Conservation (phyloP, 345 rosid genomes). For the Nasturtium officinale region DNA sequence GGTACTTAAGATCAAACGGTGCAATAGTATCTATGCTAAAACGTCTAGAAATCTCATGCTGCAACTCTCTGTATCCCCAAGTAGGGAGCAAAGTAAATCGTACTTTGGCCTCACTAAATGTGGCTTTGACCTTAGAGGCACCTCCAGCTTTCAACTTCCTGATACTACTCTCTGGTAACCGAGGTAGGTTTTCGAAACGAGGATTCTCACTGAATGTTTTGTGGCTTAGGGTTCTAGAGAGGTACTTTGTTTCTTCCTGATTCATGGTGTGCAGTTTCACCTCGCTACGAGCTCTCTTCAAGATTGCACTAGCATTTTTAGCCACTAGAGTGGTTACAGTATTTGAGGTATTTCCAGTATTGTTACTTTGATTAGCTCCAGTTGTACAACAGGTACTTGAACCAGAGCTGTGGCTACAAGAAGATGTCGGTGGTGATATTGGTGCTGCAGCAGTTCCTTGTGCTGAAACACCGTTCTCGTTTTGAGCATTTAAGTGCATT, state of each 20-base stretch:
- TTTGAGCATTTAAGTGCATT: constrained; percentile 43
- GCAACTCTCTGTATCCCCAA: constrained; percentile 57
- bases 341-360: constrained; percentile 37
- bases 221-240: constrained; percentile 69
- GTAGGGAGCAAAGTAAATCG: constrained; percentile 60
- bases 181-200: constrained; percentile 41
- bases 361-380: constrained; percentile 55
- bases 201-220: constrained; percentile 53
- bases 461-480: constrained; percentile 49
- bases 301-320: constrained; percentile 47
- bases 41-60: constrained; percentile 61
- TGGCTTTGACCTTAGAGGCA: constrained; percentile 61
- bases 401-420: constrained; percentile 81
- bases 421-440: constrained; percentile 66
- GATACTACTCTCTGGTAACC: constrained; percentile 41
- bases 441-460: constrained; percentile 52
- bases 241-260: constrained; percentile 55
- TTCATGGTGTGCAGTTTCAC: constrained; percentile 56
- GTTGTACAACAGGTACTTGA: constrained; percentile 70
- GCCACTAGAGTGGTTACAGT: constrained; percentile 38
- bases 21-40: constrained; percentile 49
- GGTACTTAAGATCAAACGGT: constrained; percentile 57
- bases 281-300: constrained; percentile 67
- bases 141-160: constrained; percentile 36
- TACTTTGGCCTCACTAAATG: constrained; percentile 65